A percentile compares a stretch with the other conserved stretches of the same genome.
Conservation (phyloP, 2,329 filamentous ascomycete species). For the Emmonsiellopsis sp. region DNA sequence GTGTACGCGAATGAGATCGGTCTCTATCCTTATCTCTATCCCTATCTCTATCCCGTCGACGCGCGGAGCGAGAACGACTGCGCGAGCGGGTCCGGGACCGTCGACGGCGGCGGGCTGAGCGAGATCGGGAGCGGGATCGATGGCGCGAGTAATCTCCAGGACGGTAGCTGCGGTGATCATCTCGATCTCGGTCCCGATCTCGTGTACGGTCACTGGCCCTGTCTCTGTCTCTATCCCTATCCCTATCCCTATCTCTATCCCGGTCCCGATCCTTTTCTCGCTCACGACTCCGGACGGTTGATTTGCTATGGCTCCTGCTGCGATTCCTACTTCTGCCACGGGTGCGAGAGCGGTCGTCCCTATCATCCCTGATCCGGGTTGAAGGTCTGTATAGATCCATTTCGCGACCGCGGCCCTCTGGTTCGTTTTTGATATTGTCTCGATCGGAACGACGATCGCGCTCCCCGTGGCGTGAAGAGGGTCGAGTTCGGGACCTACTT, state of each 20-base stretch:
- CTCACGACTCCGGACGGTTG: constrained; percentile 15
- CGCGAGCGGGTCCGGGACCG: constrained; percentile 13
- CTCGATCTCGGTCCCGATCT: constrained; percentile 10
- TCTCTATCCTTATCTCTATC: constrained; percentile 12
- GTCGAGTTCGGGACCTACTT: constrained; percentile 15
- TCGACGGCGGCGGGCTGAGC: constrained; percentile 9
- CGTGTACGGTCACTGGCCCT: constrained; percentile 10
- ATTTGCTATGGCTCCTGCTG: constrained; percentile 24
- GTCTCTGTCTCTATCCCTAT: constrained; percentile 16
- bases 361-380: constrained; percentile 11
- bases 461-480: constrained; percentile 15
- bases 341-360: constrained; percentile 23
- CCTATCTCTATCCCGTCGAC: constrained; percentile 5
- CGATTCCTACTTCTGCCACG: constrained; percentile 23
- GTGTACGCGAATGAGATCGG: constrained; percentile 11
- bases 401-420: constrained; percentile 7
- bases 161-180: constrained; percentile 15
- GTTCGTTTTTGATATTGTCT: constrained; percentile 6
- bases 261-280: constrained; percentile 7
- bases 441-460: constrained; percentile 7
- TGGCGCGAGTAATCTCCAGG: constrained; percentile 13
- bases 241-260: constrained; percentile 17
- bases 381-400: constrained; percentile 13
- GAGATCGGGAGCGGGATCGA: constrained; percentile 11
- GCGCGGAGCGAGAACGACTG: constrained; percentile 10